phyloP scores from a whole-genome alignment of 2,329 filamentous ascomycete genomes.

The Cryoendolithus antarcticus region DNA sequence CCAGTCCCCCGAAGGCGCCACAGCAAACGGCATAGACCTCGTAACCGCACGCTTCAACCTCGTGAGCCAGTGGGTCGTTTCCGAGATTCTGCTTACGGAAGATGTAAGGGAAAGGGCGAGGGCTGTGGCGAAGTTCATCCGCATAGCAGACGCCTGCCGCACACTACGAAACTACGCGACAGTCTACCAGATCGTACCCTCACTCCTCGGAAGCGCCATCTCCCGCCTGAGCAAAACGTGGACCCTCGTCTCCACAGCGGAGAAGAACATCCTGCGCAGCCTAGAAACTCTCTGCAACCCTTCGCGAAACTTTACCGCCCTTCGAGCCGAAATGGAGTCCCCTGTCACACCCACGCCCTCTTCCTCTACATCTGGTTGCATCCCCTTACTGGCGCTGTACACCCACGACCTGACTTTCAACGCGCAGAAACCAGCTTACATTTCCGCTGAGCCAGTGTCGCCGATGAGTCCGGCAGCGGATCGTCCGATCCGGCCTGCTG shows the following conservation, averaged over 20 bases:
- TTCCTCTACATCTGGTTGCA: constrained; percentile 55
- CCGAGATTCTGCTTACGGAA: constrained; percentile 64
- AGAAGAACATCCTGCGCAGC: constrained; percentile 53
- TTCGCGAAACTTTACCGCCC: constrained; percentile 62
- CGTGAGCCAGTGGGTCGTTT: constrained; percentile 77
- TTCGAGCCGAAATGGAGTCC: constrained; percentile 67
- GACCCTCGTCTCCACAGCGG: constrained; percentile 53
- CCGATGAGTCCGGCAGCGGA: not conserved
- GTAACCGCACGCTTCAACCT: constrained; percentile 80
- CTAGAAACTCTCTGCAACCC: constrained; percentile 65
- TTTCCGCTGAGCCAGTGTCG: constrained; percentile 35
- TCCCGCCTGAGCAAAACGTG: constrained; percentile 58
- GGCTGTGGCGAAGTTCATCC: constrained; percentile 69
- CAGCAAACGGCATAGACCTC: constrained; percentile 56
- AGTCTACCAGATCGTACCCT: constrained; percentile 68
- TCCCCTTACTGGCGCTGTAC: constrained; percentile 71
- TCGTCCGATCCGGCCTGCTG: not conserved
- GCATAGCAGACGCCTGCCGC: constrained; percentile 65
- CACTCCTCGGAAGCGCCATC: constrained; percentile 61
- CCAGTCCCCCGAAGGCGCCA: constrained; percentile 36
- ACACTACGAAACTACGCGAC: constrained; percentile 72
- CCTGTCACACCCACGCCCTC: constrained; percentile 1
- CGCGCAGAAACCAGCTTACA: constrained; percentile 63
- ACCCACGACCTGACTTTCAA: constrained; percentile 77
- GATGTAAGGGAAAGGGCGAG: constrained; percentile 59